A percentile compares a stretch with the other conserved stretches of the same genome.
Evolutionary conservation across 345 rosid species (phyloP).

Genomic region (Lepidium didymum): DNA sequence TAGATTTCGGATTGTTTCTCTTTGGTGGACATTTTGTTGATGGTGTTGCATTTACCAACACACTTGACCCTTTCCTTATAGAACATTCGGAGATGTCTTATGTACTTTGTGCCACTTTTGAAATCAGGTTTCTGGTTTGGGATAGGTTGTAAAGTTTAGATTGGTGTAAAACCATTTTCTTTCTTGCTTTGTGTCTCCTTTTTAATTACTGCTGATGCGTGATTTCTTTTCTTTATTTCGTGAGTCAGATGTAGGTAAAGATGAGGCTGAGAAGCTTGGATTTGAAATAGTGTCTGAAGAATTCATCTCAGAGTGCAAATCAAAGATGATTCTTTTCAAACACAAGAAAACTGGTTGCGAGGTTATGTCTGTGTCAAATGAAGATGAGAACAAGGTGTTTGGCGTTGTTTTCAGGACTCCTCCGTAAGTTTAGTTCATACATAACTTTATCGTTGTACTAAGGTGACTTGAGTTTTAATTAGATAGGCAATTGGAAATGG

Average conservation of each 20-base stretch:
- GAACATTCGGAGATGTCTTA: background rate
- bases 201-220: background rate
- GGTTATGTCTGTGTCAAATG: slow-evolving; percentile 86
- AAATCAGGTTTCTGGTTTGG: background rate
- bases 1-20: background rate
- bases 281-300: slow-evolving; percentile 82
- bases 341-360: slow-evolving; percentile 94
- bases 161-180: background rate
- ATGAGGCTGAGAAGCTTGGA: slow-evolving; percentile 72
- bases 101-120: background rate
- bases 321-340: slow-evolving; percentile 68
- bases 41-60: background rate
- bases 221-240: background rate
- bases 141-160: background rate
- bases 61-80: background rate
- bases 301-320: slow-evolving; percentile 86
- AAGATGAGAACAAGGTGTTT: slow-evolving; percentile 84
- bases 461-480: background rate
- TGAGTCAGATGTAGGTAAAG: slow-evolving; percentile 39
- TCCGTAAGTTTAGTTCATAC: slow-evolving; percentile 44
- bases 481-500: background rate
- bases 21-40: background rate
- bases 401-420: slow-evolving; percentile 89
- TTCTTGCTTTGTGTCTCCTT: background rate
- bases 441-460: background rate